phyloP scores from a whole-genome alignment of 192 early-diverging fungal species.

The Coemansia sp. region DNA sequence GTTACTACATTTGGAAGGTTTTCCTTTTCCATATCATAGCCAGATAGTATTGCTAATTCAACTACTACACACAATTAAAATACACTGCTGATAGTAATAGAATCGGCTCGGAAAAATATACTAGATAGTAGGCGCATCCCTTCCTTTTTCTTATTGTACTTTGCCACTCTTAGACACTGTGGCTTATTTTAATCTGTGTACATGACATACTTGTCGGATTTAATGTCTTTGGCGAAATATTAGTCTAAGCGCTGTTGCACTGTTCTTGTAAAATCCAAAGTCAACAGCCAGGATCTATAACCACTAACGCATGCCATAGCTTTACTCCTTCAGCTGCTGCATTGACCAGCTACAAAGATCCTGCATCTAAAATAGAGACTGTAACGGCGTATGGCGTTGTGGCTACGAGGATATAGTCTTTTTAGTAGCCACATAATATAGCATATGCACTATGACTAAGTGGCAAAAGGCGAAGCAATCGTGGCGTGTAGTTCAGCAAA shows the following conservation, averaged over 20 bases:
- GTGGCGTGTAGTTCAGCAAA: neutral
- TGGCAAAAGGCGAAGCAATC: neutral
- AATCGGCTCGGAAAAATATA: neutral
- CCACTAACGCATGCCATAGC: neutral
- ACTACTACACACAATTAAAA: neutral
- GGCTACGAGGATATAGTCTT: neutral
- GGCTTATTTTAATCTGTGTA: neutral
- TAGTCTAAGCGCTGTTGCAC: too few relatives aligned
- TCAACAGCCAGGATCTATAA: neutral
- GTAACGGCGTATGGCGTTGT: neutral
- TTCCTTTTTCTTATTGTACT: neutral
- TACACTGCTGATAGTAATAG: neutral
- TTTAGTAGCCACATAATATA: neutral
- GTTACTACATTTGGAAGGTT: neutral
- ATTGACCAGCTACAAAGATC: neutral
- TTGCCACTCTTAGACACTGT: neutral
- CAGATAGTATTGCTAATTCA: constrained; percentile 6
- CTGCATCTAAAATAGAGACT: neutral
- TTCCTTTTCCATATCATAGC: neutral
- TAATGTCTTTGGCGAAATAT: too few relatives aligned
- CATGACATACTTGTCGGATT: neutral
- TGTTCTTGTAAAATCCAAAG: neutral
- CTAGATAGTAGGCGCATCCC: neutral
- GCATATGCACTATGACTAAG: neutral
- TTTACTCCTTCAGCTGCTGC: neutral